phyloP scores from a whole-genome alignment of 192 early-diverging fungal genomes.

The Neocallimastix lanati region DNA sequence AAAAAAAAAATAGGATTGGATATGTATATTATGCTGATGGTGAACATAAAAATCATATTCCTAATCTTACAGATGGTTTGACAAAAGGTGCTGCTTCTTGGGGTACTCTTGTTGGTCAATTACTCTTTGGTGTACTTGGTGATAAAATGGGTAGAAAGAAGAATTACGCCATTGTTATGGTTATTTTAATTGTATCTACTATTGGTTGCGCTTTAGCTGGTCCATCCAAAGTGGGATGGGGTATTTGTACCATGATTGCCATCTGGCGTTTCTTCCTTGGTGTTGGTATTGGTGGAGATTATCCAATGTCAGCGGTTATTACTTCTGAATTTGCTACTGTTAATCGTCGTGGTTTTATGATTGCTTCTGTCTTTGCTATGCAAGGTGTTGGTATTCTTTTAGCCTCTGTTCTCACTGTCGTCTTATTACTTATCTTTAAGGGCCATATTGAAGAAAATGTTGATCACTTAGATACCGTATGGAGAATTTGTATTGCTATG shows the following conservation, averaged over 20 bases:
- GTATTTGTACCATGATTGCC: conserved; percentile 48
- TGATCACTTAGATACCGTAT: conserved; percentile 59
- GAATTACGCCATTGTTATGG: background rate
- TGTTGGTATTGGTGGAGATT: conserved; percentile 86
- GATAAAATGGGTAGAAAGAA: conserved; percentile 66
- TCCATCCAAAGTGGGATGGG: background rate
- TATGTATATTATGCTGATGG: conserved; percentile 6
- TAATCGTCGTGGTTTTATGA: conserved; percentile 69
- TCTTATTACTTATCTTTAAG: background rate
- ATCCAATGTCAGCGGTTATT: conserved; percentile 84
- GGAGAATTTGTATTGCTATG: conserved; percentile 74
- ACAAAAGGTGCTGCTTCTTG: conserved; percentile 74
- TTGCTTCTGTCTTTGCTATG: conserved; percentile 7
- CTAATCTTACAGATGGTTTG: conserved; percentile 52
- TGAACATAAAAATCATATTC: conserved; percentile 22
- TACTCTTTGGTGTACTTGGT: conserved; percentile 70
- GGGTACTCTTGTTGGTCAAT: conserved; percentile 85
- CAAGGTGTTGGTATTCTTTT: background rate
- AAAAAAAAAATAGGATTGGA: conserved; percentile 1
- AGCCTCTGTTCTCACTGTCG: background rate
- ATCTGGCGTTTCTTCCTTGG: conserved; percentile 87
- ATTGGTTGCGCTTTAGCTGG: conserved; percentile 19
- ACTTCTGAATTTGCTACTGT: conserved; percentile 77
- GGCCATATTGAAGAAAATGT: conserved; percentile 2
- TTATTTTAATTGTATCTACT: background rate